Conservation (phyloP, 306 rosid species). For the Vigna hirtella region DNA sequence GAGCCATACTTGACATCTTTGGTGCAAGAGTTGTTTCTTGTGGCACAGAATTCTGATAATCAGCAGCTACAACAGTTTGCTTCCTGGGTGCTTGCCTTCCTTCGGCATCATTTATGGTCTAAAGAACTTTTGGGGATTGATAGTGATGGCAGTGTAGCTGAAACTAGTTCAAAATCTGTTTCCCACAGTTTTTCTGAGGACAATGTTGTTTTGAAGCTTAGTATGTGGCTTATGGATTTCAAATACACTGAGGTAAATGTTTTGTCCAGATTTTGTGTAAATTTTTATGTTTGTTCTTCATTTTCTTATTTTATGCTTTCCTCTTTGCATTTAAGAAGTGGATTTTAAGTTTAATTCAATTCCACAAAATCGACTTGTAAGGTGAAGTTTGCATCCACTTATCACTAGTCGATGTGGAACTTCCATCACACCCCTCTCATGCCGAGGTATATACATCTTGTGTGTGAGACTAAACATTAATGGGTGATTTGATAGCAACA, state of each 20-base stretch:
- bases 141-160: constrained; percentile 45
- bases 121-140: constrained; percentile 57
- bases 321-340: background rate
- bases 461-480: no score
- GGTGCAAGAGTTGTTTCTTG: constrained; percentile 93
- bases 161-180: constrained; percentile 56
- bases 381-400: no score
- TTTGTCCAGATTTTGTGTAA: constrained; percentile 37
- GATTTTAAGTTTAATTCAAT: no score
- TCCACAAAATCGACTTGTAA: no score
- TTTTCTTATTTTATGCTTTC: constrained; percentile 4
- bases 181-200: constrained; percentile 77
- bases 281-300: constrained; percentile 14
- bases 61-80: constrained; percentile 82
- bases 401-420: no score
- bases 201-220: constrained; percentile 68
- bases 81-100: constrained; percentile 85
- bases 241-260: constrained; percentile 62
- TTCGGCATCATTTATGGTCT: constrained; percentile 71
- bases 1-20: constrained; percentile 75
- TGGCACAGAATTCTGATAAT: constrained; percentile 85
- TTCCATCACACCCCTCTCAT: no score
- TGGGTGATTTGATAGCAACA: no score
- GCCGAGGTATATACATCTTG: no score
- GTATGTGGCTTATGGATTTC: constrained; percentile 77